Percentiles rank a stretch among this genome's conserved stretches.
These are phyloP conservation scores for Cryptococcus sp. DNA, from an alignment of 1,284 basidiomycete species.

Conservation along the genomic window DNA sequence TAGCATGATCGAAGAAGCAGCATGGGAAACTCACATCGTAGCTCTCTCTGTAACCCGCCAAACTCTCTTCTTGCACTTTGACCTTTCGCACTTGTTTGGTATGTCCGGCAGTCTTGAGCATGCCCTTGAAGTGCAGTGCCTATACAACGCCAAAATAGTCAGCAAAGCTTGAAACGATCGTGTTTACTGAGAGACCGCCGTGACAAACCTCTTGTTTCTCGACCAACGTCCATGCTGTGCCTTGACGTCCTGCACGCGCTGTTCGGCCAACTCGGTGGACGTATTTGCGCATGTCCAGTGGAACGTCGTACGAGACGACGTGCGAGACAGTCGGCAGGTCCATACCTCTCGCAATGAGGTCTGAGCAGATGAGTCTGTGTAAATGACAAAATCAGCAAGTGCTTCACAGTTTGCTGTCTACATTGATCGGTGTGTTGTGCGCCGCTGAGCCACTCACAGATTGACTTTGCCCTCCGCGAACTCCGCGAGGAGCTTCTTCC, in stretches of 20 bases:
- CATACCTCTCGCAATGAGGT: constrained; percentile 94
- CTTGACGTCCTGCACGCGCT: constrained; percentile 81
- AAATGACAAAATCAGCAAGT: background rate
- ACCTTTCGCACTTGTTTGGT: constrained; percentile 71
- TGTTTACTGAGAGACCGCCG: background rate
- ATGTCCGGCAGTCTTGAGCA: constrained; percentile 76
- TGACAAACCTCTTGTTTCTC: constrained; percentile 85
- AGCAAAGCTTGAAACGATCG: background rate
- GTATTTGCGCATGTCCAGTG: constrained; percentile 96
- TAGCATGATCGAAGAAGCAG: background rate
- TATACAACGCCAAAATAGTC: constrained; percentile 40
- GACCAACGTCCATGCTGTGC: constrained; percentile 90
- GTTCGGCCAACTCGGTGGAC: constrained; percentile 95
- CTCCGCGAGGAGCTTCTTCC: constrained; percentile 73
- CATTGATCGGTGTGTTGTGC: background rate
- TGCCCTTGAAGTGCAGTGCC: constrained; percentile 85
- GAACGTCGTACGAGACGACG: constrained; percentile 91
- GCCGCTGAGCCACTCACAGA: constrained; percentile 61
- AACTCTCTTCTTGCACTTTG: constrained; percentile 66
- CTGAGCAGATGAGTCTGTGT: constrained; percentile 83
- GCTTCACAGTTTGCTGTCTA: too few relatives aligned
- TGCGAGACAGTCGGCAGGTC: constrained; percentile 89
- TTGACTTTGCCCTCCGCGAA: constrained; percentile 82
- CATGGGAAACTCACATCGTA: constrained; percentile 61
- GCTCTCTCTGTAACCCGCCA: constrained; percentile 60